Conservation (phyloP, 2,329 filamentous ascomycete species). For the Clarireedia hainanense region DNA sequence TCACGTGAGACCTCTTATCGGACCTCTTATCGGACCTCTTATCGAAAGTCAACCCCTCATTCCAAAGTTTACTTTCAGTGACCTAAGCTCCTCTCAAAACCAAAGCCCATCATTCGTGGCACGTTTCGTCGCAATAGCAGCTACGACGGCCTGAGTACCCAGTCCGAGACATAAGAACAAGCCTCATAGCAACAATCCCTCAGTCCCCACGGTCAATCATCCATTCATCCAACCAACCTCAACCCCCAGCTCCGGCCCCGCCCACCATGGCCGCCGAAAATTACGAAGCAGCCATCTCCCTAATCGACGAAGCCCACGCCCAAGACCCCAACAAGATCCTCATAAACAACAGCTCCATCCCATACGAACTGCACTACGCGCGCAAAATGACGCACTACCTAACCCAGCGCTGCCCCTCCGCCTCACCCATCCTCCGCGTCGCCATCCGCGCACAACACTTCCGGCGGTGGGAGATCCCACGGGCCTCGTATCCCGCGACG, state of each 20-base stretch:
- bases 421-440: slow-evolving; percentile 60
- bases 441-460: slow-evolving; percentile 83
- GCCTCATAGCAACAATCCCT: no score
- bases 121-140: no score
- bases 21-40: no score
- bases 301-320: slow-evolving; percentile 68
- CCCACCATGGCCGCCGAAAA: slow-evolving; percentile 8
- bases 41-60: no score
- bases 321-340: slow-evolving; percentile 54
- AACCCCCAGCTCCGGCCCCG: no score
- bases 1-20: no score
- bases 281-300: slow-evolving; percentile 47
- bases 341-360: slow-evolving; percentile 37
- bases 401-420: slow-evolving; percentile 46
- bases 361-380: slow-evolving; percentile 79
- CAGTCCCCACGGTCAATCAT: no score
- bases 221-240: not conserved
- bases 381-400: slow-evolving; percentile 73
- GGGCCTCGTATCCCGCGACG: slow-evolving; percentile 64
- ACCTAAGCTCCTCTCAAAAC: no score
- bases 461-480: slow-evolving; percentile 73
- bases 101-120: no score
- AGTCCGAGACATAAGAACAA: no score
- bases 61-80: no score
- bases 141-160: no score